These are phyloP conservation scores for Globisporangium iwayamae DNA, from an alignment of 352 stramenopile species.

Conservation along the genomic window DNA sequence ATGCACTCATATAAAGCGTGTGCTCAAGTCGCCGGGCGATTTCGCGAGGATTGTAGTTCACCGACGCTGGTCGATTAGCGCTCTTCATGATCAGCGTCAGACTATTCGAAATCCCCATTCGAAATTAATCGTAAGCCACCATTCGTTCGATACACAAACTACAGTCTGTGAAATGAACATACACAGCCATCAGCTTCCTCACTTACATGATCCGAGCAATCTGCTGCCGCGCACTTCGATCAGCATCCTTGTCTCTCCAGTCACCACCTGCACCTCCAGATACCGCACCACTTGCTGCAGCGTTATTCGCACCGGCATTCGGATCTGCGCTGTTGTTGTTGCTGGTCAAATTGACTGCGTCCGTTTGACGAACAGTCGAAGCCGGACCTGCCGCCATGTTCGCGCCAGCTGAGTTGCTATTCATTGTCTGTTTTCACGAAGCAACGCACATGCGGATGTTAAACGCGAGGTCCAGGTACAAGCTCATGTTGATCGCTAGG, in stretches of 20 bases:
- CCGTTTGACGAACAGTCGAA: conserved; percentile 10
- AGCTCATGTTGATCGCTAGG: neutral
- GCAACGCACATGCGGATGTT: conserved; percentile 1
- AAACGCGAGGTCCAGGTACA: neutral
- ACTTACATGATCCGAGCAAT: conserved; percentile 88
- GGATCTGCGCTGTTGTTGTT: conserved; percentile 6
- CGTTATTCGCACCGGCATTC: conserved; percentile 13
- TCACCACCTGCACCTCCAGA: conserved; percentile 34
- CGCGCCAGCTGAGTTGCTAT: conserved; percentile 1
- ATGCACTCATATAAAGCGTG: conserved; percentile 83
- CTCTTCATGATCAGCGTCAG: conserved; percentile 90
- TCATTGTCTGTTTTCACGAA: conserved; percentile 15
- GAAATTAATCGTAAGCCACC: conserved; percentile 4
- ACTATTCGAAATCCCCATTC: conserved; percentile 23
- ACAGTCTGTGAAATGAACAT: neutral
- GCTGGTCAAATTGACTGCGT: conserved; percentile 16
- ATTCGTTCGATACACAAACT: neutral
- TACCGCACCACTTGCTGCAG: conserved; percentile 8
- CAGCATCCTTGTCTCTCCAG: conserved; percentile 85
- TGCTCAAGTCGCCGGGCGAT: conserved; percentile 83
- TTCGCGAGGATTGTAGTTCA: conserved; percentile 88
- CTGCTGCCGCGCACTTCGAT: conserved; percentile 74
- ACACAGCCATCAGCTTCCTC: neutral
- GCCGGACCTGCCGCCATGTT: conserved; percentile 3
- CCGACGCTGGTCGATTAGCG: conserved; percentile 77